Base-by-base conservation (phyloP, 2,329 filamentous ascomycete species). In the Verticillium tricorpus region DNA sequence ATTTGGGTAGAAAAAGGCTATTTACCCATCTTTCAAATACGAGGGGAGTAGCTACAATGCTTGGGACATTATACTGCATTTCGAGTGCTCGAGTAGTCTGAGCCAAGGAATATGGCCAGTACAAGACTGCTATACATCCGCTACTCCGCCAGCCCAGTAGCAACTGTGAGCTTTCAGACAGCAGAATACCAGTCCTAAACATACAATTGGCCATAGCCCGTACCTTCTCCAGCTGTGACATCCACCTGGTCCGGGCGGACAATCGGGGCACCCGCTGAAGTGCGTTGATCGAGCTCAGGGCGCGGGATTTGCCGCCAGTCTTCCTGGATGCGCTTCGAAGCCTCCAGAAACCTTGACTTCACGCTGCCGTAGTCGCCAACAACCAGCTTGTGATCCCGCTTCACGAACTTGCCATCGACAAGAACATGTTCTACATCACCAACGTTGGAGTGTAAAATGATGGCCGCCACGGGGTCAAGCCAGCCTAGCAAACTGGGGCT, bases 371-470 rank as follows among this genome's bases (percentile, higher is more conserved):
- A 77, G 4, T 67, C 63, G 1, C 59, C 61, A 0, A 68, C 65
- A 14, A 69, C 66, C n/a, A 81, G 64, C 68, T 69, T 75, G 1
- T 78, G 72, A 17, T 80, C 73, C 3, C 73, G 68, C 71, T 85
- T 86, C 52, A 70, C 67, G 57, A 79, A 84, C 61, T 73, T 67
- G 0, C 82, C 83, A 59, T 78, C 76, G 0, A 85, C 77, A 17
- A 83, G 63, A 1, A 85, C 83, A 59, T 80, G 73, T 58, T 77
- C 67, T n/a, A 86, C 72, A 63, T 86, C 82, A 0, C 80, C 81
- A 2, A 82, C 76, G 58, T 76, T 80, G 1, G 82, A 76, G 62
- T 86, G 83, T 57, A 86, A 69, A 22, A 86, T 78, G 1, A 87
- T 72, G 0, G 83, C 83, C 0, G 83, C 83, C 3, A 86, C 75